Evolutionary conservation across 2,329 filamentous ascomycete species (phyloP), one percentile per base, ranked within the genome.

Genomic region (Diaporthe helianthi): DNA sequence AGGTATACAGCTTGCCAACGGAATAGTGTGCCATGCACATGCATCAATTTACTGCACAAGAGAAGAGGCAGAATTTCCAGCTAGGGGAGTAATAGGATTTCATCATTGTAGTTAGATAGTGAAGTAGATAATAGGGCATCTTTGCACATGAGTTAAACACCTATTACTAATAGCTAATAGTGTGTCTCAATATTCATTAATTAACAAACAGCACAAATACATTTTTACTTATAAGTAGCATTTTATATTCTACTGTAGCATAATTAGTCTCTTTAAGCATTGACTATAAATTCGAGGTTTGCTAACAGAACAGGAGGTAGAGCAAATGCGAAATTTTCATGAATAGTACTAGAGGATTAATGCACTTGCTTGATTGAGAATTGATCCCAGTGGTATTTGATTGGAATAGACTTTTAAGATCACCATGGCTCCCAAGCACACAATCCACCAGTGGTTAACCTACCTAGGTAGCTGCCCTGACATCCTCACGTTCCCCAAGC

Each of bases 331-430:
- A n/a, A 9, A 19, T 0, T 44, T 8, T 10, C 15, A 44, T 9
- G 8, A 4, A 44, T 19, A 3, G 41, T 13, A n/a, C 41, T 8
- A 44, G 17, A 44, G 17, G 41, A 38, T 38, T n/a, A 3, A 9
- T 53, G 3, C 8, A n/a, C 36, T 31, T 38, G n/a, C 10, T 65
- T 29, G 4, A 36, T 46, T 65, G 38, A 9, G 31, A 44, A 22
- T 29, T 1, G 17, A 4, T 31, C 36, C 9, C 22, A 55, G 64
- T 53, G 52, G 36, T 66, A 47, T 52, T 41, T 4, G 31, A 55
- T 36, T 66, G 26, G 47, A 55, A 54, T 3, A 33, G 63, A 65
- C 63, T 53, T 65, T 65, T 65, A 26, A 41, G 49, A 46, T 54
- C 24, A 51, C 49, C 51, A 54, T 26, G 12, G 47, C 36, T 65